Percentiles rank a stretch among this genome's conserved stretches.
Conservation (phyloP, 768 basidiomycete genomes). For the Brasilioporus rufonigricans region DNA sequence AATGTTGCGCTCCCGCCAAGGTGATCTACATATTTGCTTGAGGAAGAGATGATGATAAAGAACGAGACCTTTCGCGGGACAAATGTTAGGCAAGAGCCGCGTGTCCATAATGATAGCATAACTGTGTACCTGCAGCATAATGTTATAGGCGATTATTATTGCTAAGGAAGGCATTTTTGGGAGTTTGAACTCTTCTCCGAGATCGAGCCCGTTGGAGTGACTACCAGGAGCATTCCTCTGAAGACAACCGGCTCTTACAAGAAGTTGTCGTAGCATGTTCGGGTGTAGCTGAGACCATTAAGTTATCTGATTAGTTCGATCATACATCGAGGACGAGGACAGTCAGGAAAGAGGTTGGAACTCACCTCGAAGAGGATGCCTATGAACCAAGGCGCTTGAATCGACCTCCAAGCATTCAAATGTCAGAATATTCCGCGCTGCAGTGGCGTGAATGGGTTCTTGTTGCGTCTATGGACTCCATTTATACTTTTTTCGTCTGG, state of each 20-base stretch:
- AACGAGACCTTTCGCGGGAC: constrained; percentile 50
- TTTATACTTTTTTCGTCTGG: no score
- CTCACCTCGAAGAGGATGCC: neutral
- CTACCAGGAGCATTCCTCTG: neutral
- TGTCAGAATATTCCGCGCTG: no score
- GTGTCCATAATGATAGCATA: neutral
- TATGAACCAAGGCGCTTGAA: no score
- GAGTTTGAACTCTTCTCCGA: constrained; percentile 44
- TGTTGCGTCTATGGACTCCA: no score
- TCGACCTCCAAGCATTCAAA: no score
- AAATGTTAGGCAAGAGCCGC: neutral
- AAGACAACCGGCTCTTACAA: neutral
- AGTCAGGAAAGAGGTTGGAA: neutral
- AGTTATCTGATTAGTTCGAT: neutral
- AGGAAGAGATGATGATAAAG: constrained; percentile 68
- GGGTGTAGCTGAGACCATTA: neutral
- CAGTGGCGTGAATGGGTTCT: no score
- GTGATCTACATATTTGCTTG: constrained; percentile 57
- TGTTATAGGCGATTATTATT: constrained; percentile 44
- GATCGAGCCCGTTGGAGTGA: constrained; percentile 18
- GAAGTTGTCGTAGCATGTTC: constrained; percentile 9
- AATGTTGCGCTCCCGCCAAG: constrained; percentile 70
- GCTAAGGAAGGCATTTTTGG: constrained; percentile 45
- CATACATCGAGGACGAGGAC: neutral
- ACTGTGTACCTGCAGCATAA: constrained; percentile 42